A percentile compares a stretch with the other conserved stretches of the same genome.
Conservation (phyloP, 306 rosid genomes). For the Arachis stenosperma region DNA sequence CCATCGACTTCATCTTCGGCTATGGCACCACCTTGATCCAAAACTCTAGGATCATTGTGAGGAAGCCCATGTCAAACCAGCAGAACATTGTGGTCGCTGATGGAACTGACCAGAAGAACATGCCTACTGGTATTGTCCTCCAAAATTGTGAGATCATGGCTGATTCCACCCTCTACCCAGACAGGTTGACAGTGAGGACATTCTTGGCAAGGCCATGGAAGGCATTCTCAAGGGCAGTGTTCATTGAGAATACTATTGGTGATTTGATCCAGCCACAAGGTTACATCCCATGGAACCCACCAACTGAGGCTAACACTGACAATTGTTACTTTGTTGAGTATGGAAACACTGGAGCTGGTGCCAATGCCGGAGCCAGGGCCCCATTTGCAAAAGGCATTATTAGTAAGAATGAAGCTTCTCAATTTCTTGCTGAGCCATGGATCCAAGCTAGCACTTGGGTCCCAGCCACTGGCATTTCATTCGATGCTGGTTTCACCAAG, state of each 20-base stretch:
- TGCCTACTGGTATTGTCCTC: conserved; percentile 46
- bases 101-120: conserved; percentile 30
- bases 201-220: conserved; percentile 79
- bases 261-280: conserved; percentile 52
- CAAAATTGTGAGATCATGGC: conserved; percentile 63
- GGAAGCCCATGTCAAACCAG: conserved; percentile 49
- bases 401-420: conserved; percentile 38
- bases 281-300: conserved; percentile 51
- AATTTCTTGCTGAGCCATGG: conserved; percentile 47
- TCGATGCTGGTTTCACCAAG: no score
- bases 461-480: background rate
- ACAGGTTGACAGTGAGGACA: conserved; percentile 39
- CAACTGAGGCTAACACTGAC: conserved; percentile 3
- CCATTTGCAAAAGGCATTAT: conserved; percentile 48
- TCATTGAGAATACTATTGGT: conserved; percentile 54
- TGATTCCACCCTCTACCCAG: conserved; percentile 32
- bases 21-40: conserved; percentile 50
- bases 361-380: conserved; percentile 41
- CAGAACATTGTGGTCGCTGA: conserved; percentile 56
- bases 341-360: conserved; percentile 61
- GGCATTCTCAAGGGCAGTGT: conserved; percentile 51
- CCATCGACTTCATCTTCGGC: conserved; percentile 75
- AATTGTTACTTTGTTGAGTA: conserved; percentile 57
- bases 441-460: conserved; percentile 48
- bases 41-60: conserved; percentile 51